These are phyloP conservation scores for Pythium periplocum DNA, from an alignment of 352 stramenopile genomes.

Conservation along the genomic window DNA sequence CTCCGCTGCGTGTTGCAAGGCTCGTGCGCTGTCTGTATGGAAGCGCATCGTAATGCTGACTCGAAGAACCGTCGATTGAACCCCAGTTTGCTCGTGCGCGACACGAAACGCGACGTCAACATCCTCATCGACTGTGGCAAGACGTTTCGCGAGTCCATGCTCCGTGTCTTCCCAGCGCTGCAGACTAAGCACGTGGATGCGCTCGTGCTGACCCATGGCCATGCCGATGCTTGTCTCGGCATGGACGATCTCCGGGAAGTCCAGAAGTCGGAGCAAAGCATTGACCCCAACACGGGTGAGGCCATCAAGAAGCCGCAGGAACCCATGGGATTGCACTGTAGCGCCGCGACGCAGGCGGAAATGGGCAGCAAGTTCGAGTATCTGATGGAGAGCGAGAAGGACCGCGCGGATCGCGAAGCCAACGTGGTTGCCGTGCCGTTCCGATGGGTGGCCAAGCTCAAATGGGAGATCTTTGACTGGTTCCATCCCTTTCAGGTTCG, in stretches of 20 bases:
- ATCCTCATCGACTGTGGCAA: slow-evolving; percentile 87
- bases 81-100: slow-evolving; percentile 69
- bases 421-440: slow-evolving; percentile 29
- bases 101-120: slow-evolving; percentile 32
- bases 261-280: slow-evolving; percentile 42
- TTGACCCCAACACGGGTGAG: slow-evolving; percentile 58
- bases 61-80: slow-evolving; percentile 81
- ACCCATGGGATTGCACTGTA: slow-evolving; percentile 62
- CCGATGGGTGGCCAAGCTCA: slow-evolving; percentile 78
- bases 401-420: slow-evolving; percentile 9
- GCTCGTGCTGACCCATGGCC: slow-evolving; percentile 80
- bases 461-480: slow-evolving; percentile 49
- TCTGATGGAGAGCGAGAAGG: slow-evolving; percentile 43
- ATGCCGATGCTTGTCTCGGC: slow-evolving; percentile 77
- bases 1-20: slow-evolving; percentile 64
- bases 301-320: slow-evolving; percentile 45
- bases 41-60: slow-evolving; percentile 55
- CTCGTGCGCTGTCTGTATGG: slow-evolving; percentile 55
- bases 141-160: slow-evolving; percentile 77
- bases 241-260: slow-evolving; percentile 85
- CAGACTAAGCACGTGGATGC: slow-evolving; percentile 50
- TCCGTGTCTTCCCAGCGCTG: slow-evolving; percentile 58
- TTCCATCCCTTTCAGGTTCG: slow-evolving; percentile 46
- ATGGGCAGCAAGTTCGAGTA: slow-evolving; percentile 77
- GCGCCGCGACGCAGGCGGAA: slow-evolving; percentile 40